These are phyloP conservation scores for Lentinula detonsa DNA, from an alignment of 768 basidiomycete genomes.

Conservation along the genomic window DNA sequence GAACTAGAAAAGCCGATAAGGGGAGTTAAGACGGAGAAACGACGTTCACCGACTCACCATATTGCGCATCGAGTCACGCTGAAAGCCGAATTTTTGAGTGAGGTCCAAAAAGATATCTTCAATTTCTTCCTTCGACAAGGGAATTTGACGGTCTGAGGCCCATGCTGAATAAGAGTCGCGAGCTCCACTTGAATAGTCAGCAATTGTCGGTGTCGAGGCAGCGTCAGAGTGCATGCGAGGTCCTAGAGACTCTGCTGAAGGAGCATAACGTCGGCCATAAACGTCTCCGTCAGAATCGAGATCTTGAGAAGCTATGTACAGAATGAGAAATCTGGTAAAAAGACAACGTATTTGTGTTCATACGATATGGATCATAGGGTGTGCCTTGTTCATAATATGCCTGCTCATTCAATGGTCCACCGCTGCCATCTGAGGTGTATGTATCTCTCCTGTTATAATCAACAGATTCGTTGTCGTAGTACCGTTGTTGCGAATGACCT, in stretches of 20 bases:
- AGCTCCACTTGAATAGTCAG: constrained; percentile 54
- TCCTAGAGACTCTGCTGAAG: constrained; percentile 73
- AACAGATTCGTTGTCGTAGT: constrained; percentile 74
- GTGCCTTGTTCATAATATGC: constrained; percentile 62
- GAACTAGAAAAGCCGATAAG: constrained; percentile 46
- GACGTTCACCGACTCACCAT: constrained; percentile 52
- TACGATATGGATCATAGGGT: constrained; percentile 62
- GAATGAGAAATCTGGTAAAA: constrained; percentile 14
- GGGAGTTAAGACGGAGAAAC: neutral
- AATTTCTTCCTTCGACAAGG: constrained; percentile 98
- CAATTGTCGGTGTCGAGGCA: constrained; percentile 67
- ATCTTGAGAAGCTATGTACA: constrained; percentile 60
- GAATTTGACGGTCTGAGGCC: constrained; percentile 87
- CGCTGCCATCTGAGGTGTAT: constrained; percentile 62
- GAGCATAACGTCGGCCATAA: constrained; percentile 64
- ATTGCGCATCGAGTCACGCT: constrained; percentile 91
- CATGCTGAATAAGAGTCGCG: constrained; percentile 93
- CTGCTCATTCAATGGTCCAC: constrained; percentile 52
- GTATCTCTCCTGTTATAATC: constrained; percentile 65
- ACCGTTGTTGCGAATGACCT: constrained; percentile 32
- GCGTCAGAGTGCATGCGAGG: constrained; percentile 59
- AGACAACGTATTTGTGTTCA: constrained; percentile 11
- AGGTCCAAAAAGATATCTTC: constrained; percentile 98
- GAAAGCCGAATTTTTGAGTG: constrained; percentile 98
- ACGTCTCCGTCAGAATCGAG: constrained; percentile 77